Conservation (phyloP, 345 rosid species). For the Salix caprea region DNA sequence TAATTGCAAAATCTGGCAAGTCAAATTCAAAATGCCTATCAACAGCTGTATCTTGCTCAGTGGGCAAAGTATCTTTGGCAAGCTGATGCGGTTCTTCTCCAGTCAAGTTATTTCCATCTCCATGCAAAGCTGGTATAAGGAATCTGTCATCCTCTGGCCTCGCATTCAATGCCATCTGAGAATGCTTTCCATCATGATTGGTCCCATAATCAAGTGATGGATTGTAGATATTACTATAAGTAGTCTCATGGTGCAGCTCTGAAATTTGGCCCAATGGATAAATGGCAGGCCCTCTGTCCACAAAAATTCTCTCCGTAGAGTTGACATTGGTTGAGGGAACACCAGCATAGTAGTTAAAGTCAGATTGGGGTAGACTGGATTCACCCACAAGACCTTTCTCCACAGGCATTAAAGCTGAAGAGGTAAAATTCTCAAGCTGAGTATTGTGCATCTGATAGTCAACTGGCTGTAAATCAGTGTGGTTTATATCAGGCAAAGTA, state of each 20-base stretch:
- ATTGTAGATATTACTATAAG: slow-evolving; percentile 40
- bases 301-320: slow-evolving; percentile 42
- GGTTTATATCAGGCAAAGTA: slow-evolving; percentile 58
- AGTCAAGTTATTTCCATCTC: slow-evolving; percentile 36
- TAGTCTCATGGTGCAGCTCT: slow-evolving; percentile 39
- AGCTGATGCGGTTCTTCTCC: slow-evolving; percentile 39
- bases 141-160: slow-evolving; percentile 38
- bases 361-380: slow-evolving; percentile 30
- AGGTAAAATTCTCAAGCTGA: slow-evolving; percentile 35
- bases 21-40: slow-evolving; percentile 45
- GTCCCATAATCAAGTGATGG: slow-evolving; percentile 44
- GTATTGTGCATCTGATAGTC: slow-evolving; percentile 38
- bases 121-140: slow-evolving; percentile 28
- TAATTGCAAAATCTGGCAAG: not conserved
- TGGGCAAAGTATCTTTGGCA: slow-evolving; percentile 38
- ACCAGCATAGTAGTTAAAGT: slow-evolving; percentile 37
- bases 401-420: slow-evolving; percentile 24
- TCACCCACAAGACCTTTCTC: slow-evolving; percentile 42
- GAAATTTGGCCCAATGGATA: slow-evolving; percentile 45
- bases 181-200: slow-evolving; percentile 35
- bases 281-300: slow-evolving; percentile 53
- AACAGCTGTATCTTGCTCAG: slow-evolving; percentile 55
- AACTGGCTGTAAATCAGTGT: slow-evolving; percentile 31
- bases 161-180: slow-evolving; percentile 36
- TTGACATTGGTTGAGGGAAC: slow-evolving; percentile 40